Evolutionary conservation across 805 yeast genomes (phyloP), one percentile per base, ranked within the genome.

Genomic region (Brettanomyces anomalus): DNA sequence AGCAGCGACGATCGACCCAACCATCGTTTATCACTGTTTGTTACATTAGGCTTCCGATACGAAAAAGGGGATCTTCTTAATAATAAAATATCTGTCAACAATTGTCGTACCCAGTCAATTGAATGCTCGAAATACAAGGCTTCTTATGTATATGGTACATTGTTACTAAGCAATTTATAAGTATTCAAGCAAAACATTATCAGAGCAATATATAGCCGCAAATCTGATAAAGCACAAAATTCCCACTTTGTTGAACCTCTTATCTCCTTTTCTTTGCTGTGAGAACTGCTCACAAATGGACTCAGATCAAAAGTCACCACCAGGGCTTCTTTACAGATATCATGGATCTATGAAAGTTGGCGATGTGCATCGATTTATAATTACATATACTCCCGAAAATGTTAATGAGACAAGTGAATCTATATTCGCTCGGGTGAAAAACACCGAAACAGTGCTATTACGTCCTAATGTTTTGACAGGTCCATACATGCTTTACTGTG

Each of bases 381-480:
- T 81, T 17, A 64, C 68, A 4, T 81, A 74, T 48, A 64, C 69
- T 3, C 47, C 46, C 1, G 42, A 45, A 11, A 43, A 43, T 4
- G 15, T 8, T 5, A 31, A 28, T 10, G 46, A 44, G 33, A 21
- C 41, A 5, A 49, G 47, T 4, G 20, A 43, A 6, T n/a, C 58
- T 1, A 46, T 77, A 1, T 79, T 74, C 71, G 60, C 83, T 18
- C 72, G 76, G 42, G 74, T 89, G 33, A 77, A 76, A 53, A 89
- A 89, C 61, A 66, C 64, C 3, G 96, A 88, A 58, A 74, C 77
- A 49, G 64, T 85, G 3, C 72, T 93, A 1, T 58, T 86, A 50
- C 63, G 95, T 24, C 94, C 97, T 0, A 84, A 95, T 1, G 86
- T 81, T 53, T 61, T 93, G 36, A 81, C 89, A 1, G 98, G 97